Conservation (phyloP, 768 basidiomycete species). For the Rhizopogon vesiculosus region DNA sequence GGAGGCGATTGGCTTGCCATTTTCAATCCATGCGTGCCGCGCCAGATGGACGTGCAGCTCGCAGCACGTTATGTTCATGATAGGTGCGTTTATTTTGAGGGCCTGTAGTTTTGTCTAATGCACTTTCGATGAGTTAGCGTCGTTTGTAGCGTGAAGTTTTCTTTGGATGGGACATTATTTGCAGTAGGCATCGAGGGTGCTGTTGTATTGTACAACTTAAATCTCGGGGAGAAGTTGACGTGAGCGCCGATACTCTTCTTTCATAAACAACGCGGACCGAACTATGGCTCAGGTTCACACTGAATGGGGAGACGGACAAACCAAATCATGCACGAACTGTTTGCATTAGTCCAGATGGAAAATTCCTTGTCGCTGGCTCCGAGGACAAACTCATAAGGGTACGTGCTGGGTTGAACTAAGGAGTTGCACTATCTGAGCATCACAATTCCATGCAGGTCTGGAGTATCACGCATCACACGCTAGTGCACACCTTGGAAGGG, state of each 20-base stretch:
- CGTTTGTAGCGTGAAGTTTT: conserved; percentile 90
- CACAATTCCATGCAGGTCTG: conserved; percentile 59
- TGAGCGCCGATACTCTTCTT: conserved; percentile 6
- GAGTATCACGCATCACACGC: conserved; percentile 84
- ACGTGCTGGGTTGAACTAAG: conserved; percentile 16
- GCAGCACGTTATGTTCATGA: not conserved
- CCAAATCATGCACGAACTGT: conserved; percentile 49
- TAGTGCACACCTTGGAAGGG: conserved; percentile 68
- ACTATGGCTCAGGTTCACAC: not conserved
- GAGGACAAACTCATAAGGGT: conserved; percentile 93
- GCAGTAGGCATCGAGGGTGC: conserved; percentile 59
- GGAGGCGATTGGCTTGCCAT: conserved; percentile 87
- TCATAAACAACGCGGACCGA: not conserved
- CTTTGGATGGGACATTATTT: conserved; percentile 86
- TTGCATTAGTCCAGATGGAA: conserved; percentile 71
- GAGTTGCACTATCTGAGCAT: conserved; percentile 4
- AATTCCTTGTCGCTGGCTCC: conserved; percentile 72
- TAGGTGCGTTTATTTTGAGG: not conserved
- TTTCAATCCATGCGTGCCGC: conserved; percentile 78
- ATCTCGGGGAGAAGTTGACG: conserved; percentile 23
- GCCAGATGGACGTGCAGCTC: conserved; percentile 71
- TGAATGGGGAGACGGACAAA: not conserved
- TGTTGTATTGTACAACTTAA: conserved; percentile 23
- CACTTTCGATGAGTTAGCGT: conserved; percentile 38
- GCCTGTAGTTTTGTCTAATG: not conserved